Conservation (phyloP, 108 stramenopile genomes). For the Cyclotella distinguenda region DNA sequence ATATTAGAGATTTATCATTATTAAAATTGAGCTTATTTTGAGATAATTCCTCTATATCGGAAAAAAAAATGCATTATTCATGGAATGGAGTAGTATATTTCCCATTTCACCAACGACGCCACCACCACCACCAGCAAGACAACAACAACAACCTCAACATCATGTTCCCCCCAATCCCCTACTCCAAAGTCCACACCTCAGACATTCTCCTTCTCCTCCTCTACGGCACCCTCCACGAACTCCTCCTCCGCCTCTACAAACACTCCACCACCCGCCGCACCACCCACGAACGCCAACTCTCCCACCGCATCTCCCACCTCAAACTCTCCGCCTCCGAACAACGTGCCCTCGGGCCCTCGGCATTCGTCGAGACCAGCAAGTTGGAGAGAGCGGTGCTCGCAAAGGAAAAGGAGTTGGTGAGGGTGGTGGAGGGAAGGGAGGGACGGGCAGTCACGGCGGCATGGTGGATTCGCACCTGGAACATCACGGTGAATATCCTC, state of each 20-base stretch:
- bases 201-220: slow-evolving; percentile 70
- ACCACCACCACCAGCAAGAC: no score
- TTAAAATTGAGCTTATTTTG: no score
- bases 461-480: slow-evolving; percentile 42
- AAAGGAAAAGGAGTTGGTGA: slow-evolving; percentile 59
- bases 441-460: slow-evolving; percentile 32
- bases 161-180: slow-evolving; percentile 32
- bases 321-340: slow-evolving; percentile 56
- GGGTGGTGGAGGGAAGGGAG: slow-evolving; percentile 39
- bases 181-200: slow-evolving; percentile 36
- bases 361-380: slow-evolving; percentile 84
- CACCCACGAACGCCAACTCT: slow-evolving; percentile 39
- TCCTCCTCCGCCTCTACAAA: slow-evolving; percentile 43
- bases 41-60: no score
- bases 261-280: slow-evolving; percentile 49
- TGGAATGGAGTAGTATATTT: no score
- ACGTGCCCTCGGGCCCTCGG: slow-evolving; percentile 63
- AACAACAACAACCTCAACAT: neutral
- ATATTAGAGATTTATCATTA: no score
- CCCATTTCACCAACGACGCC: no score
- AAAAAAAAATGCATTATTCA: no score
- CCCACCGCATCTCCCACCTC: slow-evolving; percentile 47
- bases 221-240: slow-evolving; percentile 56
- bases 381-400: slow-evolving; percentile 72
- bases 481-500: slow-evolving; percentile 32